A percentile compares a stretch with the other conserved stretches of the same genome.
Conservation (phyloP, 768 basidiomycete species). For the Neoboletus brunneissimus region DNA sequence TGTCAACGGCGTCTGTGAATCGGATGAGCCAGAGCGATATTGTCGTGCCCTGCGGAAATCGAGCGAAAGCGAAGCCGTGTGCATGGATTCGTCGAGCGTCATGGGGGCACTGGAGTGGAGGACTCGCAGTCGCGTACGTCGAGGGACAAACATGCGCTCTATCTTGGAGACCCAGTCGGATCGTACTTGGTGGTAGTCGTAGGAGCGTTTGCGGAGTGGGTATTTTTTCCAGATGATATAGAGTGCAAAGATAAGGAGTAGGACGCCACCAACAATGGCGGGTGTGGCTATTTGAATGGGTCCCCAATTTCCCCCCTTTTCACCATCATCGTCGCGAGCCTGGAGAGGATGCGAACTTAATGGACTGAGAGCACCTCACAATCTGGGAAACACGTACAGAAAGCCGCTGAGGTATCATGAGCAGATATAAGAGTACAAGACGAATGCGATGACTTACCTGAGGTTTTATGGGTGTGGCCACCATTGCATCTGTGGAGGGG, state of each 20-base stretch:
- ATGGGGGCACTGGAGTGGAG: constrained; percentile 11
- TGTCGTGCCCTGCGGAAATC: constrained; percentile 9
- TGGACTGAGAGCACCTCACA: background rate
- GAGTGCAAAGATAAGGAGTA: constrained; percentile 22
- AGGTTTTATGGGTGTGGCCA: constrained; percentile 4
- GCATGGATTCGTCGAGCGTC: constrained; percentile 27
- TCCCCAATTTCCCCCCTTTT: constrained; percentile 14
- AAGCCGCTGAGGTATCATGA: constrained; percentile 18
- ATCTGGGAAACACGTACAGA: constrained; percentile 14
- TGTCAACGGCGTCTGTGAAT: constrained; percentile 30
- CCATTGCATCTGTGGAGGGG: constrained; percentile 22
- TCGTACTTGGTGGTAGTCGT: constrained; percentile 14
- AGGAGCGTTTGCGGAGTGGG: constrained; percentile 1
- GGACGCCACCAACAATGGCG: constrained; percentile 31
- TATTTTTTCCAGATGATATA: constrained; percentile 27
- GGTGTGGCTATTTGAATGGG: constrained; percentile 35
- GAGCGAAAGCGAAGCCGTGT: background rate
- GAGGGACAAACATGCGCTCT: constrained; percentile 13
- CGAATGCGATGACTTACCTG: constrained; percentile 10
- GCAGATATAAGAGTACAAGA: background rate
- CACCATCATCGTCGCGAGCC: constrained; percentile 13
- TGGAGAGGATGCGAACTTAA: constrained; percentile 2
- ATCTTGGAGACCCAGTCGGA: constrained; percentile 15
- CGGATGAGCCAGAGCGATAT: constrained; percentile 25
- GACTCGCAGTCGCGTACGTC: constrained; percentile 14